Percentiles rank a stretch among this genome's conserved stretches.
These are phyloP conservation scores for Leucocoprinus birnbaumii DNA, from an alignment of 768 basidiomycete species.

Conservation along the genomic window DNA sequence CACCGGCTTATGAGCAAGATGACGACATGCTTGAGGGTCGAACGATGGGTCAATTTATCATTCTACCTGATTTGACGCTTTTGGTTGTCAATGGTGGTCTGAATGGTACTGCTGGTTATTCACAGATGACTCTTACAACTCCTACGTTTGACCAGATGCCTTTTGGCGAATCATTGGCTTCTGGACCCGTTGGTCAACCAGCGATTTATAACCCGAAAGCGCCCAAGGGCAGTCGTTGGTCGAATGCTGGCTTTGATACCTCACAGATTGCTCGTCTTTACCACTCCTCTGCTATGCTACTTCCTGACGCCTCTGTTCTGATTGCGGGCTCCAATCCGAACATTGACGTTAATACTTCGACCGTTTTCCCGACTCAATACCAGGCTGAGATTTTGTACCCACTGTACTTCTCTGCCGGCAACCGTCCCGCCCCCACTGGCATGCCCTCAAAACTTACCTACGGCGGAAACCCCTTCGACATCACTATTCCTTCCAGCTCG, in stretches of 20 bases:
- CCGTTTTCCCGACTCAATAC: slow-evolving; percentile 73
- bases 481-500: slow-evolving; percentile 63
- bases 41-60: slow-evolving; percentile 92
- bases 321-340: slow-evolving; percentile 95
- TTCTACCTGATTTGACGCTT: slow-evolving; percentile 72
- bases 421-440: slow-evolving; percentile 67
- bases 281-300: slow-evolving; percentile 87
- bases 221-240: slow-evolving; percentile 72
- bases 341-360: slow-evolving; percentile 66
- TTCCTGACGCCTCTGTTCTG: slow-evolving; percentile 86
- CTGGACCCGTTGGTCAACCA: slow-evolving; percentile 75
- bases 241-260: slow-evolving; percentile 56
- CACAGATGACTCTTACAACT: slow-evolving; percentile 51
- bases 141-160: slow-evolving; percentile 52
- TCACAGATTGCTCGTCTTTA: slow-evolving; percentile 80
- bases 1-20: slow-evolving; percentile 62
- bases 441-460: slow-evolving; percentile 75
- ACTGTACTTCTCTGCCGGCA: slow-evolving; percentile 69
- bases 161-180: slow-evolving; percentile 68
- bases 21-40: slow-evolving; percentile 73
- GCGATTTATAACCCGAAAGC: slow-evolving; percentile 81
- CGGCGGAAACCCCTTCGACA: slow-evolving; percentile 78
- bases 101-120: slow-evolving; percentile 90
- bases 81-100: slow-evolving; percentile 78
- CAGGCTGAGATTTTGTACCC: slow-evolving; percentile 90